Evolutionary conservation across 768 basidiomycete genomes (phyloP).

Genomic region (Macrolepiota dolichaula): DNA sequence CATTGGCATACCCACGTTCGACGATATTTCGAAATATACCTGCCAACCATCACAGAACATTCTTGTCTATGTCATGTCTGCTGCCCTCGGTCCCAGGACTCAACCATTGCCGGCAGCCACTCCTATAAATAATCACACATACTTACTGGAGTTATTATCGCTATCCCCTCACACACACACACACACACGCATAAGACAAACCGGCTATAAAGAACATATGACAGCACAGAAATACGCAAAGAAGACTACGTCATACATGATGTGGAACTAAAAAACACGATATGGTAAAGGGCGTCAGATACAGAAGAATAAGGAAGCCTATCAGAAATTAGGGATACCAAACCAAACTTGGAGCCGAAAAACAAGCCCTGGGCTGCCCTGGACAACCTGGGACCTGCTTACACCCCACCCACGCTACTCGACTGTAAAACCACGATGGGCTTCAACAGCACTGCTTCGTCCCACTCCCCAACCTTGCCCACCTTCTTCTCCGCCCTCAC

Average conservation of each 20-base stretch:
- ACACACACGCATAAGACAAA: background rate
- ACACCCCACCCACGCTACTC: slow-evolving; percentile 27
- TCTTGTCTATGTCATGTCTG: background rate
- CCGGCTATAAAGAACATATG: background rate
- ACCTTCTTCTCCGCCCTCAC: slow-evolving; percentile 34
- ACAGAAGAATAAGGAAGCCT: slow-evolving; percentile 1
- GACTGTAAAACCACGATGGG: slow-evolving; percentile 54
- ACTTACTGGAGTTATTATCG: background rate
- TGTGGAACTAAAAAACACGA: background rate
- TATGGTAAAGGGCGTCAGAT: background rate
- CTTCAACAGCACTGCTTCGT: slow-evolving; percentile 44
- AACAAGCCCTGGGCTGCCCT: slow-evolving; percentile 16
- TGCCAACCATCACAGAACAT: background rate
- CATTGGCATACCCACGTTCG: background rate
- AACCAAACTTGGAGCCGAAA: slow-evolving; percentile 8
- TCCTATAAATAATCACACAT: background rate
- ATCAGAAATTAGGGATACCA: background rate
- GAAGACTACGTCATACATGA: background rate
- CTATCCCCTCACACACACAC: background rate
- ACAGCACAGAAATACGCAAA: background rate
- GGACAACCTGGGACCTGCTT: background rate
- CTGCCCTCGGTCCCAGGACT: background rate
- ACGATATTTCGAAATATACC: background rate
- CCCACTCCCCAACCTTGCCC: slow-evolving; percentile 44
- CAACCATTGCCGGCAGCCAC: background rate